Evolutionary conservation across 257 asterid genomes (phyloP).

Genomic region (Plantago elongata): DNA sequence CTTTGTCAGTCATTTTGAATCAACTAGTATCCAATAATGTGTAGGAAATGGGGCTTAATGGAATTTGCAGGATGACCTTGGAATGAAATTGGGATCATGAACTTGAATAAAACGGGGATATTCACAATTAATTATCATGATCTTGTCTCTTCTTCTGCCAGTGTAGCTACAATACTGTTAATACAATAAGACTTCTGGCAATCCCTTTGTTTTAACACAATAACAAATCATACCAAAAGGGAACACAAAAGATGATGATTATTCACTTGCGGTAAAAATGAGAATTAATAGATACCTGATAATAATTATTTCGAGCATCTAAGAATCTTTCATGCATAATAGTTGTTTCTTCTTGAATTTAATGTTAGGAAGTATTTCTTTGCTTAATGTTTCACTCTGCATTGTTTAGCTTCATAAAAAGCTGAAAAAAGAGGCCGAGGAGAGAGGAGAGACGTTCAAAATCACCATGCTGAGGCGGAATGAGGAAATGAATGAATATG

Average conservation of each 20-base stretch:
- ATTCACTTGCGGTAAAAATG: neutral
- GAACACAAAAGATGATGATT: neutral
- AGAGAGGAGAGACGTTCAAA: slow-evolving; percentile 69
- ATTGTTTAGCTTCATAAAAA: slow-evolving; percentile 50
- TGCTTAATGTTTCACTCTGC: slow-evolving; percentile 13
- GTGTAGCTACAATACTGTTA: neutral
- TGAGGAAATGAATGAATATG: slow-evolving; percentile 93
- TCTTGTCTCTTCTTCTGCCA: neutral
- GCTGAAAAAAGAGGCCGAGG: slow-evolving; percentile 64
- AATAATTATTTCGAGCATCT: neutral
- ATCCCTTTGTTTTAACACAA: no score
- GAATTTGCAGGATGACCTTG: no score
- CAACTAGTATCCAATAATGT: neutral
- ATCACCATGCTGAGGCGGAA: slow-evolving; percentile 66
- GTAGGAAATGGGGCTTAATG: neutral
- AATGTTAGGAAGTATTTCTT: neutral
- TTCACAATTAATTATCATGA: neutral
- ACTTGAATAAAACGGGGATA: neutral
- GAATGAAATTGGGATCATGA: no score
- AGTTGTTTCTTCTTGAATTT: neutral
- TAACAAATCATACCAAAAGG: neutral
- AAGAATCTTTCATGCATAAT: slow-evolving; percentile 8
- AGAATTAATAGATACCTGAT: no score
- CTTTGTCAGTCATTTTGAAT: neutral
- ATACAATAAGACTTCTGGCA: no score